A percentile compares a stretch with the other conserved stretches of the same genome.
phyloP scores from a whole-genome alignment of 257 asterid genomes.

The Phtheirospermum japonicum region DNA sequence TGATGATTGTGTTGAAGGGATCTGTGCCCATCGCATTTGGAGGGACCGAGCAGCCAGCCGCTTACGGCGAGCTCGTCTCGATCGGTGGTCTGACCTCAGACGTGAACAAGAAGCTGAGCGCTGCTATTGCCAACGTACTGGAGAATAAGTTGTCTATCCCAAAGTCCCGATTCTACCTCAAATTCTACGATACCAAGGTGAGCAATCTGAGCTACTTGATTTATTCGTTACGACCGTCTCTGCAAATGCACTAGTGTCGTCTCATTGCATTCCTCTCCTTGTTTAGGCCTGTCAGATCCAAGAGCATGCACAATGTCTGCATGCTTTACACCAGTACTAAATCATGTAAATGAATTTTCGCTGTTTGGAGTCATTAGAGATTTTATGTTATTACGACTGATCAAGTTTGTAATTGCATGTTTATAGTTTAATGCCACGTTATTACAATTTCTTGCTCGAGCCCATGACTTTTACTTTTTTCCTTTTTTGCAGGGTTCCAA shows the following conservation, averaged over 20 bases:
- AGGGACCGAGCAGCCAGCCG: conserved; percentile 91
- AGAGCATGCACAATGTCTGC: conserved; percentile 86
- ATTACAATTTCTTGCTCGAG: not conserved
- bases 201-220: conserved; percentile 23
- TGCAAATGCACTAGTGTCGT: conserved; percentile 33
- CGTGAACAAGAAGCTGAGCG: conserved; percentile 86
- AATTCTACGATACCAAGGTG: conserved; percentile 88
- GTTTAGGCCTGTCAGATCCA: conserved; percentile 83
- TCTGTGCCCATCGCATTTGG: conserved; percentile 90
- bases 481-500: conserved; percentile 59
- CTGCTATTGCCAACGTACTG: conserved; percentile 70
- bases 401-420: conserved; percentile 14
- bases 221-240: conserved; percentile 14
- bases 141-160: conserved; percentile 79
- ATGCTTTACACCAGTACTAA: conserved; percentile 81
- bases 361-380: conserved; percentile 31
- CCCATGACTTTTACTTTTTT: not conserved
- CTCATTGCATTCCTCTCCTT: conserved; percentile 67
- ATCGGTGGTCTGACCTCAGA: conserved; percentile 82
- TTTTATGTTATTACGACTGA: not conserved
- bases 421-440: conserved; percentile 7
- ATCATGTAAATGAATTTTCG: conserved; percentile 47
- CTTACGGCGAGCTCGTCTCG: conserved; percentile 83
- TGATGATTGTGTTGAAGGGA: conserved; percentile 92
- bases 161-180: conserved; percentile 82